Evolutionary conservation across 23 red algal species (phyloP).

Genomic region (Gracilaria gracilis): DNA sequence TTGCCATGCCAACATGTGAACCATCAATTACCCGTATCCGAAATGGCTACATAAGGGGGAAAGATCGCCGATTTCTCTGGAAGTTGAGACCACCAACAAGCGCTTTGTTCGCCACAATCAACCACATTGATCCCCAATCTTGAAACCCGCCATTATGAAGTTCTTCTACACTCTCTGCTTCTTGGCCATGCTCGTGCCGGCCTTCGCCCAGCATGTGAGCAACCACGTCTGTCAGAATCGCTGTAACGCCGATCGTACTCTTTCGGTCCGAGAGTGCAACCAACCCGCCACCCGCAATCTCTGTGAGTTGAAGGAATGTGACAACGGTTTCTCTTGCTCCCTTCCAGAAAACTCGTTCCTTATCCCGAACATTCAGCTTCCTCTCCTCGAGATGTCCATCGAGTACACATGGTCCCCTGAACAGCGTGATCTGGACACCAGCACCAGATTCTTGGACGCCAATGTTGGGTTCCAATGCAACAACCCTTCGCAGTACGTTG

Average conservation of each 20-base stretch:
- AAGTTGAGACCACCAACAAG: too few species aligned
- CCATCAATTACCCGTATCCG: too few species aligned
- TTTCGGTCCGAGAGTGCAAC: not conserved
- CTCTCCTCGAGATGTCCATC: not conserved
- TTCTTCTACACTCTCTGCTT: not conserved
- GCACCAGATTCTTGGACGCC: not conserved
- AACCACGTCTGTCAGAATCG: not conserved
- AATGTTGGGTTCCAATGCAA: not conserved
- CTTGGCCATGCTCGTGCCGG: not conserved
- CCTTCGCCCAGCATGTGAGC: not conserved
- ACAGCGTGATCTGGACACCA: constrained; percentile 16
- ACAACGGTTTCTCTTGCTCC: constrained; percentile 1
- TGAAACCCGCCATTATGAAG: not conserved
- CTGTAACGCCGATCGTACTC: constrained; percentile 3
- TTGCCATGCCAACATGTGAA: too few species aligned
- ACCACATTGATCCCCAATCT: not conserved
- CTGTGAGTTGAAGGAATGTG: not conserved
- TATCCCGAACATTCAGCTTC: not conserved
- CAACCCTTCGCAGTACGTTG: not conserved
- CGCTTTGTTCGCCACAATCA: not conserved
- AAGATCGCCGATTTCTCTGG: too few species aligned
- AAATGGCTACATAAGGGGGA: too few species aligned
- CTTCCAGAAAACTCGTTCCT: not conserved
- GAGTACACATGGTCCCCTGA: constrained; percentile 2
- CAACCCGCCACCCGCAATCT: not conserved